phyloP scores from a whole-genome alignment of 495 filamentous ascomycete species.

The Penicillium paxilli region DNA sequence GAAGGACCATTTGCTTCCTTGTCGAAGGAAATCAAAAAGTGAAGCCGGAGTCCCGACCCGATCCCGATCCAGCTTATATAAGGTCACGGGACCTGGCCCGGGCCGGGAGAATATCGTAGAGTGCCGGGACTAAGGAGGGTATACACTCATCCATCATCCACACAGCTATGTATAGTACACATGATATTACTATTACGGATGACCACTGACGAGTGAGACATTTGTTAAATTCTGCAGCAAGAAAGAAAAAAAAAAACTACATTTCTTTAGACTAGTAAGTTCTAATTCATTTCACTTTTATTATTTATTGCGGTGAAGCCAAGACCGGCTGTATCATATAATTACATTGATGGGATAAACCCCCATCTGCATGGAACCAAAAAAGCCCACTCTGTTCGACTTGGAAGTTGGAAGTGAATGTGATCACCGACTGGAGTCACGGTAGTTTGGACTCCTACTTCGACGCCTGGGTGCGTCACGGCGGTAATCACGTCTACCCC shows the following conservation, averaged over 20 bases:
- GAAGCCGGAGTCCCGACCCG: background rate
- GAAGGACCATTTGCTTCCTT: constrained; percentile 2
- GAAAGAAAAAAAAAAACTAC: background rate
- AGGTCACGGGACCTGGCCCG: background rate
- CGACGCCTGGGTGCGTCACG: constrained; percentile 37
- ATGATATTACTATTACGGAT: too few relatives aligned
- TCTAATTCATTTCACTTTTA: background rate
- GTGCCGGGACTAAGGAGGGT: too few relatives aligned
- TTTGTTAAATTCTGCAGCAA: too few relatives aligned
- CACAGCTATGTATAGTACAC: too few relatives aligned
- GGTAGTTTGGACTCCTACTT: constrained; percentile 39
- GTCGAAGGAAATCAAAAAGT: background rate
- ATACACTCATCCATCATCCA: too few relatives aligned
- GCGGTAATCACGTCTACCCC: constrained; percentile 28
- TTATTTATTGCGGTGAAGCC: background rate
- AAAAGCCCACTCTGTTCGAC: too few relatives aligned
- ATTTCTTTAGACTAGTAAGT: background rate
- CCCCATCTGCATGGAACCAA: too few relatives aligned
- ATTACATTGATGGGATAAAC: too few relatives aligned
- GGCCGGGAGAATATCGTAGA: too few relatives aligned
- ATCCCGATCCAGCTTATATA: background rate
- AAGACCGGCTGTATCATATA: background rate
- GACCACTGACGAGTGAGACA: too few relatives aligned
- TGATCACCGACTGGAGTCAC: constrained; percentile 17
- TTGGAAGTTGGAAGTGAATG: too few relatives aligned